Evolutionary conservation across 2,329 filamentous ascomycete genomes (phyloP), one percentile per base, ranked within the genome.

Genomic region (Calonectria pauciramosa): DNA sequence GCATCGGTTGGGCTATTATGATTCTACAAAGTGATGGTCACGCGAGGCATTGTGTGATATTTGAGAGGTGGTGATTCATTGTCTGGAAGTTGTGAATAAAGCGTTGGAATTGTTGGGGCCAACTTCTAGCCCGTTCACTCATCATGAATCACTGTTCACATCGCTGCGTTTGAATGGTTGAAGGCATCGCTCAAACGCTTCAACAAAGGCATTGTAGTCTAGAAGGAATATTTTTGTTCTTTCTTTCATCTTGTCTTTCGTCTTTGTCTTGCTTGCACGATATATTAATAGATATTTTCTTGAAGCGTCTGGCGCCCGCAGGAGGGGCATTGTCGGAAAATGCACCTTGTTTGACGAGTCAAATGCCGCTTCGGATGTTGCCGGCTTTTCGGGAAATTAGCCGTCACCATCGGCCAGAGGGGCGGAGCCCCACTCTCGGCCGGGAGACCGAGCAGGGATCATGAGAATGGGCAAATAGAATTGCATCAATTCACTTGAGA

Each of bases 361-460:
- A 26, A 44, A 30, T 64, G 26, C 41, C 60, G 41, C 60, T n/a
- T 47, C 60, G 60, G 60, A 64, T 64, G 36, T 64, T 20, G 13
- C 60, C 60, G 60, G 60, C 60, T 47, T 64, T 44, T 64, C 60
- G 60, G 60, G 16, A 64, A 64, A 64, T 64, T 7, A 20, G 4
- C 60, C 36, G 23, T 47, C 41, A 18, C 23, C n/a, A 26, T 64
- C 41, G 60, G 60, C 13, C 60, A 18, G n/a, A 47, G 18, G 36
- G 60, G 60, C 60, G 60, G 60, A 64, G 60, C 60, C 47, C 60
- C 60, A 64, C 60, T n/a, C 28, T 47, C 60, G 41, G 60, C 41
- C 60, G 56, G 56, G 56, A 60, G 34, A 60, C 56, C 56, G 56
- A 60, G 14, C 56, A 38, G 18, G 56, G 56, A 60, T 60, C 16